Evolutionary conservation across 2,329 filamentous ascomycete species (phyloP), one percentile per base, ranked within the genome.

Genomic region (Colletotrichum karsti): DNA sequence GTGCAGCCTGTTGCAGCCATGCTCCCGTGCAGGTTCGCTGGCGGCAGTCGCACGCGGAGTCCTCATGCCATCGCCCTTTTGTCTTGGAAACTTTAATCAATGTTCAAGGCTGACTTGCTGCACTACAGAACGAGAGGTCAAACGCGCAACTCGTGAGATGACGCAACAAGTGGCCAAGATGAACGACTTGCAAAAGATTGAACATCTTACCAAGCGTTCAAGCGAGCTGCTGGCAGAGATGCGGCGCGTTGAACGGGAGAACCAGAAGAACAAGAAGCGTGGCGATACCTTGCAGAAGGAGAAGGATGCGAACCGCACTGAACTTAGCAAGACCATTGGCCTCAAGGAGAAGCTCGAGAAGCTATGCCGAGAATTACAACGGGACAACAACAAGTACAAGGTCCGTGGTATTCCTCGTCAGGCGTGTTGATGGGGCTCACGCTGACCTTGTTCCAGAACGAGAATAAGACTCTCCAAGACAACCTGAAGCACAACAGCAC

Each of bases 311-410:
- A 92, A 92, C 64, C 90, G 94, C 74, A 92, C 91, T 51, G 96
- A 99, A 78, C 85, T 97, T 63, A 95, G 90, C 81, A 97, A 97
- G 82, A 95, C 95, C 22, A 91, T 93, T 20, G 92, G 91, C 1
- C 89, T 98, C 77, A 98, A 97, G 79, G 95, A 98, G 79, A 98
- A 98, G 81, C 85, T 99, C 50, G 96, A 99, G 81, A 99, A 98
- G 78, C 85, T 99, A 33, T 98, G 95, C 75, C 87, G 96, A 63
- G 96, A 99, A 79, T 87, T 99, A 62, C 96, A 97, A 69, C 93
- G 95, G 74, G 96, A 99, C 77, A 99, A 99, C 80, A 98, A 98
- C 81, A 97, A 97, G 82, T 90, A 99, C 72, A 98, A 98, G 91
- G 93, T 96, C 80, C 73, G 83, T 24, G 18, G 33, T 18, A 51